phyloP scores from a whole-genome alignment of 352 stramenopile genomes.

The Pythium aphanidermatum region DNA sequence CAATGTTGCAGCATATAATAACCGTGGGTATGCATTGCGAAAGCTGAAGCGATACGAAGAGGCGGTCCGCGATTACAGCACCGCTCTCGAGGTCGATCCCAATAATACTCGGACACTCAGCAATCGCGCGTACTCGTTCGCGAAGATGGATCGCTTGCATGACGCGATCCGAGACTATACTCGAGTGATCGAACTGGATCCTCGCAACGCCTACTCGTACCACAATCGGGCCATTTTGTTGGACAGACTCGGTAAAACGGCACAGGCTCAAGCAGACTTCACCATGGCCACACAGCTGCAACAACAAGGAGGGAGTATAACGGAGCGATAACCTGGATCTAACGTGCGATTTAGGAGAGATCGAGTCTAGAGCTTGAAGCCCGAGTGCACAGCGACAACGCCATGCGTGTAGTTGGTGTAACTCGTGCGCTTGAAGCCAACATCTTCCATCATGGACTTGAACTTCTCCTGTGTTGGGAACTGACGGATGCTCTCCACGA shows the following conservation, averaged over 20 bases:
- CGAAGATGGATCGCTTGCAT: slow-evolving; percentile 66
- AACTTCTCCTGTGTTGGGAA: slow-evolving; percentile 97
- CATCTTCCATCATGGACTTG: slow-evolving; percentile 90
- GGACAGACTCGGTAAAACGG: slow-evolving; percentile 54
- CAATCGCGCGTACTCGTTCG: slow-evolving; percentile 81
- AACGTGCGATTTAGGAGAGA: not conserved
- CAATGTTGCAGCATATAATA: slow-evolving; percentile 79
- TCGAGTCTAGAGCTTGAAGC: slow-evolving; percentile 88
- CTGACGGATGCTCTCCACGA: slow-evolving; percentile 99
- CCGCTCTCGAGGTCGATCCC: slow-evolving; percentile 62
- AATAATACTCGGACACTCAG: slow-evolving; percentile 74
- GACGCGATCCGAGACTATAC: slow-evolving; percentile 75
- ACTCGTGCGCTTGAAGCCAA: slow-evolving; percentile 90
- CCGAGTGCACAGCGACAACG: slow-evolving; percentile 96
- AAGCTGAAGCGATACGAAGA: slow-evolving; percentile 64
- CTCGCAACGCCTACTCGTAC: slow-evolving; percentile 70
- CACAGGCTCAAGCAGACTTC: slow-evolving; percentile 34
- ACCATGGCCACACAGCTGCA: slow-evolving; percentile 19
- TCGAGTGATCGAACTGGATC: slow-evolving; percentile 59
- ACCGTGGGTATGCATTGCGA: slow-evolving; percentile 76
- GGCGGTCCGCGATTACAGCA: slow-evolving; percentile 73
- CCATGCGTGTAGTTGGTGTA: slow-evolving; percentile 97
- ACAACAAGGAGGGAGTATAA: not conserved
- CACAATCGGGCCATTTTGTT: slow-evolving; percentile 83
- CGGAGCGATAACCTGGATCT: not conserved